Evolutionary conservation across 352 stramenopile species (phyloP).

Genomic region (Phytophthora vignae): DNA sequence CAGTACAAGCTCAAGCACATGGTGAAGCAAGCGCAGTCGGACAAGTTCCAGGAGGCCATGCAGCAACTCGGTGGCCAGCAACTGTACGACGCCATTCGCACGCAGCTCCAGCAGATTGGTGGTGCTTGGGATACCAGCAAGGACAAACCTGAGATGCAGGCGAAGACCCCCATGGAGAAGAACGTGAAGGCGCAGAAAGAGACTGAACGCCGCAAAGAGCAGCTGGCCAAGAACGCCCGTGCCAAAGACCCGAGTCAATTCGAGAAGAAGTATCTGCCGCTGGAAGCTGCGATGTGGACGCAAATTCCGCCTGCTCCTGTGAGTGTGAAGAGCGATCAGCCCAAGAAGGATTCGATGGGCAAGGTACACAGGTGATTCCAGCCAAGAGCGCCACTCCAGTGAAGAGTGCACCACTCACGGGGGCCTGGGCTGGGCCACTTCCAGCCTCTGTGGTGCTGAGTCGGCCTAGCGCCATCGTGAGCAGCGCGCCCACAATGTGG

Average conservation of each 20-base stretch:
- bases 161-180: slow-evolving; percentile 11
- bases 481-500: neutral
- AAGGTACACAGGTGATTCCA: slow-evolving; percentile 4
- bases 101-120: slow-evolving; percentile 19
- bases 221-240: slow-evolving; percentile 7
- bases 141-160: slow-evolving; percentile 20
- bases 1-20: slow-evolving; percentile 17
- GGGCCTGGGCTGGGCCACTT: neutral
- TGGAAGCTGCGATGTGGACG: slow-evolving; percentile 8
- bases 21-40: slow-evolving; percentile 23
- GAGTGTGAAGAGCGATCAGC: slow-evolving; percentile 5
- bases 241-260: neutral
- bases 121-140: slow-evolving; percentile 19
- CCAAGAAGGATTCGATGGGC: neutral
- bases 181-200: slow-evolving; percentile 9
- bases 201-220: neutral
- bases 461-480: slow-evolving; percentile 18
- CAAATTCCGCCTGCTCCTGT: slow-evolving; percentile 20
- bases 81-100: slow-evolving; percentile 28
- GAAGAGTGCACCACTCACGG: slow-evolving; percentile 2
- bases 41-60: slow-evolving; percentile 34
- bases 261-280: slow-evolving; percentile 21
- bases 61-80: slow-evolving; percentile 21
- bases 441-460: neutral
- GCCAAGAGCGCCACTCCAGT: slow-evolving; percentile 1